A percentile compares a stretch with the other conserved stretches of the same genome.
These are phyloP conservation scores for Aspergillus heteromorphus DNA, from an alignment of 495 filamentous ascomycete genomes.

Conservation along the genomic window DNA sequence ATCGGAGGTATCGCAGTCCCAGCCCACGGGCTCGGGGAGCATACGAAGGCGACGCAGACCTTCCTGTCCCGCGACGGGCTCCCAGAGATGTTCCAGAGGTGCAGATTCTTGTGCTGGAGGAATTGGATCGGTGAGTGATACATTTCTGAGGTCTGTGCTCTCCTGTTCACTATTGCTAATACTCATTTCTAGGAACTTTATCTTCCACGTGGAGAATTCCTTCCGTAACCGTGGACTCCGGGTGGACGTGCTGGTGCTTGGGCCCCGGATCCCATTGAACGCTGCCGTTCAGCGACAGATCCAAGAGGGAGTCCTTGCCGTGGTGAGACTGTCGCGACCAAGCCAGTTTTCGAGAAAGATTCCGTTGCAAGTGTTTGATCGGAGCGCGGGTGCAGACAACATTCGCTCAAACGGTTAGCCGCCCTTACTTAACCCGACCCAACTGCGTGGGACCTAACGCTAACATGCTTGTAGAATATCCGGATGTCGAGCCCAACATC, in stretches of 20 bases:
- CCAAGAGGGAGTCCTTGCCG: conserved; percentile 80
- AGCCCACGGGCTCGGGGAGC: conserved; percentile 53
- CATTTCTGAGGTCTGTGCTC: not conserved
- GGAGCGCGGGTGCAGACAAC: conserved; percentile 61
- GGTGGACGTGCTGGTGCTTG: conserved; percentile 69
- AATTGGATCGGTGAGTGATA: conserved; percentile 60
- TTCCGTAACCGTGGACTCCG: conserved; percentile 67
- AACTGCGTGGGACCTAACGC: conserved; percentile 5
- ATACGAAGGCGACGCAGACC: conserved; percentile 53
- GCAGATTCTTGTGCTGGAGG: conserved; percentile 76
- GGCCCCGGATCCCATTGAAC: conserved; percentile 69
- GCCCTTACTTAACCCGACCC: not conserved
- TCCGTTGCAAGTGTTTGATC: conserved; percentile 78
- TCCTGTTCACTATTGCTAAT: not conserved
- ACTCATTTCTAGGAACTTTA: conserved; percentile 55
- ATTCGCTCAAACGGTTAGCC: conserved; percentile 67
- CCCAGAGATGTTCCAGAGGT: conserved; percentile 83
- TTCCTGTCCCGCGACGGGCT: conserved; percentile 68
- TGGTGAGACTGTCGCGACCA: conserved; percentile 64
- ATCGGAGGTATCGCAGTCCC: conserved; percentile 61
- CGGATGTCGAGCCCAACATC: conserved; percentile 67
- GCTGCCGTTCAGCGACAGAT: conserved; percentile 80
- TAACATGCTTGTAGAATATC: conserved; percentile 56
- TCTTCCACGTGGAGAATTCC: conserved; percentile 70
- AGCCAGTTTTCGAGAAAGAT: conserved; percentile 68